Evolutionary conservation across 352 stramenopile species (phyloP).

Genomic region (Phytophthora pluvialis): DNA sequence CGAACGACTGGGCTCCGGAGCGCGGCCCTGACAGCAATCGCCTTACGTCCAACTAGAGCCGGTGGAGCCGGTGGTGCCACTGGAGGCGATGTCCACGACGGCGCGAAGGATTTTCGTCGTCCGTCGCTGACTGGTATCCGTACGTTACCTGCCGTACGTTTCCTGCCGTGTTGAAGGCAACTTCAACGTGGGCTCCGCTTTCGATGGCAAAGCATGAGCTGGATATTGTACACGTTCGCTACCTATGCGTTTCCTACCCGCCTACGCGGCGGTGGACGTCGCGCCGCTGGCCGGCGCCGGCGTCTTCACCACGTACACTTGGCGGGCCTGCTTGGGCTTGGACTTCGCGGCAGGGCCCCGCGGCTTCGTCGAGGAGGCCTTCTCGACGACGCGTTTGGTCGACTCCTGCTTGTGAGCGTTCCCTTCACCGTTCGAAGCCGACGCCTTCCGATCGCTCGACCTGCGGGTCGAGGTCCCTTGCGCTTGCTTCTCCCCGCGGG

Average conservation of each 20-base stretch:
- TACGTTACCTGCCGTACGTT: background rate
- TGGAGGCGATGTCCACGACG: slow-evolving; percentile 6
- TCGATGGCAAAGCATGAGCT: slow-evolving; percentile 1
- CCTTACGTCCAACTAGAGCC: slow-evolving; percentile 11
- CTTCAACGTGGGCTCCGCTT: slow-evolving; percentile 22
- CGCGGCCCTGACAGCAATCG: background rate
- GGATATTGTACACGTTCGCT: slow-evolving; percentile 21
- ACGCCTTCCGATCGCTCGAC: slow-evolving; percentile 12
- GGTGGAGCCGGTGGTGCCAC: slow-evolving; percentile 10
- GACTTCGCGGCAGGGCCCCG: slow-evolving; percentile 4
- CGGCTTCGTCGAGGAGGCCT: slow-evolving; percentile 1
- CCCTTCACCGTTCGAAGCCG: background rate
- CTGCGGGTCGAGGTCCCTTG: slow-evolving; percentile 4
- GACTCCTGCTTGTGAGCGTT: slow-evolving; percentile 5
- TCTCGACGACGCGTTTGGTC: slow-evolving; percentile 6
- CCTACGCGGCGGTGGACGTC: slow-evolving; percentile 30
- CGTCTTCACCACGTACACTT: slow-evolving; percentile 52
- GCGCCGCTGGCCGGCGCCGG: slow-evolving; percentile 12
- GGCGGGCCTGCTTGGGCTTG: slow-evolving; percentile 28
- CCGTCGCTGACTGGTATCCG: slow-evolving; percentile 6
- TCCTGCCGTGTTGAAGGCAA: slow-evolving; percentile 22
- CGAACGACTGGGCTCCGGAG: background rate
- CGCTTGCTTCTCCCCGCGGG: slow-evolving; percentile 1
- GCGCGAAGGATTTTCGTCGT: slow-evolving; percentile 22
- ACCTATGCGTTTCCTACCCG: slow-evolving; percentile 11